These are phyloP conservation scores for Agaricus subrufescens DNA, from an alignment of 768 basidiomycete genomes.

Conservation along the genomic window DNA sequence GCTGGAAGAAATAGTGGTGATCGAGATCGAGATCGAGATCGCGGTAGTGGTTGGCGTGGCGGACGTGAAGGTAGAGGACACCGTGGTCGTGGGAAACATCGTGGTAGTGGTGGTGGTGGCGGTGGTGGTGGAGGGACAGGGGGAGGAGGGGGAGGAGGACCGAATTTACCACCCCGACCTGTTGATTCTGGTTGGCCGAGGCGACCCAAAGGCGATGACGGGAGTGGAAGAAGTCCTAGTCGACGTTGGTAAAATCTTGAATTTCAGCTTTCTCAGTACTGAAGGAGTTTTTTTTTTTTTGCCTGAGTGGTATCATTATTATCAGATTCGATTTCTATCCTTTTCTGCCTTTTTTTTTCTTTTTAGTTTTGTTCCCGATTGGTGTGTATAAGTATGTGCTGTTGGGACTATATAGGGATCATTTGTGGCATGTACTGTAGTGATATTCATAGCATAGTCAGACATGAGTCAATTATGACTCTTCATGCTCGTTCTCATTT, in stretches of 20 bases:
- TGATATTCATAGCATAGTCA: conserved; percentile 6
- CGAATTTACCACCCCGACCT: conserved; percentile 28
- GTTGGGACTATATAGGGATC: background rate
- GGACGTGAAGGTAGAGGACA: conserved; percentile 23
- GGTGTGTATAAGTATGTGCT: background rate
- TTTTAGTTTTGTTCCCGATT: background rate
- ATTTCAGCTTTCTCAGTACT: conserved; percentile 1
- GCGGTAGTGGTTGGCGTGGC: conserved; percentile 23
- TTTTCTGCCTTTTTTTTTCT: background rate
- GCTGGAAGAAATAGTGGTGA: conserved; percentile 26
- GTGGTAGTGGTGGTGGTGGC: conserved; percentile 15
- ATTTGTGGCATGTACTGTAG: conserved; percentile 7
- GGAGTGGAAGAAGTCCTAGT: conserved; percentile 14
- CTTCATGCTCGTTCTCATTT: background rate
- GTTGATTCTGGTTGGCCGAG: conserved; percentile 61
- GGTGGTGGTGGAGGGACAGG: conserved; percentile 9
- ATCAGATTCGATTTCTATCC: background rate
- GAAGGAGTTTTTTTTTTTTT: conserved; percentile 3
- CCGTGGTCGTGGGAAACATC: conserved; percentile 10
- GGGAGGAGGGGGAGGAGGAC: conserved; percentile 13
- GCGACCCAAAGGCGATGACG: conserved; percentile 27
- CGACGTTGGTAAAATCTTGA: conserved; percentile 13
- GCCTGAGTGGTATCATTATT: conserved; percentile 9
- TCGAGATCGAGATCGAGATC: conserved; percentile 24
- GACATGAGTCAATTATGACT: background rate